Conservation (phyloP, 2,329 filamentous ascomycete species). For the Hypoxylon sp. region DNA sequence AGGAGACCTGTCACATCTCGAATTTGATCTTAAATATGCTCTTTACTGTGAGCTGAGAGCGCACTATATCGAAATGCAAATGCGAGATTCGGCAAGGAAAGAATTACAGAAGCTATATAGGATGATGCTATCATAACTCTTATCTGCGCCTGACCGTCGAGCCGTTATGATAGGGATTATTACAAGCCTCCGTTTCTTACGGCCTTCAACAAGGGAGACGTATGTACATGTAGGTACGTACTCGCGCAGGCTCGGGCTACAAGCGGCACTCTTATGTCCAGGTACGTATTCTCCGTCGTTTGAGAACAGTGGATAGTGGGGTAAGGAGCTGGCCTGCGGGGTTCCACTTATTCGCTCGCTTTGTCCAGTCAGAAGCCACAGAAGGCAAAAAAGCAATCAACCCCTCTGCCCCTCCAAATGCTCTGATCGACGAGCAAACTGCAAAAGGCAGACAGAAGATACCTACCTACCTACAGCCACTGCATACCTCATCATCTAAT, state of each 20-base stretch:
- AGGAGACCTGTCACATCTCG: neutral
- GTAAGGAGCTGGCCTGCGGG: conserved; percentile 1
- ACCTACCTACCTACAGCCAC: too few species aligned
- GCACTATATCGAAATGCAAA: neutral
- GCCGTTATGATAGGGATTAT: neutral
- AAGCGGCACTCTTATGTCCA: conserved; percentile 13
- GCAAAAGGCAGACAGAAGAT: conserved; percentile 19
- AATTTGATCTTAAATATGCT: neutral
- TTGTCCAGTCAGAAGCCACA: conserved; percentile 18
- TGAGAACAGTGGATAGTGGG: conserved; percentile 21
- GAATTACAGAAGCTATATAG: neutral
- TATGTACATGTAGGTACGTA: neutral
- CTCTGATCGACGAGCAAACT: conserved; percentile 29
- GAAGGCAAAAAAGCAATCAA: conserved; percentile 30
- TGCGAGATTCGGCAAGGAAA: neutral
- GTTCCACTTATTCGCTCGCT: conserved; percentile 31
- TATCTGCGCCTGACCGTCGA: neutral
- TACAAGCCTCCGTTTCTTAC: neutral
- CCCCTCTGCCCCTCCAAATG: conserved; percentile 20
- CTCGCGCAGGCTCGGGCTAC: conserved; percentile 8
- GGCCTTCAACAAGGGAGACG: neutral
- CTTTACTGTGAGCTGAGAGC: neutral
- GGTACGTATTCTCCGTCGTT: neutral
- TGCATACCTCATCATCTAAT: too few species aligned
- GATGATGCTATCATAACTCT: neutral